These are phyloP conservation scores for Chytridium lagenaria DNA, from an alignment of 371 early-diverging fungal genomes.

Conservation along the genomic window DNA sequence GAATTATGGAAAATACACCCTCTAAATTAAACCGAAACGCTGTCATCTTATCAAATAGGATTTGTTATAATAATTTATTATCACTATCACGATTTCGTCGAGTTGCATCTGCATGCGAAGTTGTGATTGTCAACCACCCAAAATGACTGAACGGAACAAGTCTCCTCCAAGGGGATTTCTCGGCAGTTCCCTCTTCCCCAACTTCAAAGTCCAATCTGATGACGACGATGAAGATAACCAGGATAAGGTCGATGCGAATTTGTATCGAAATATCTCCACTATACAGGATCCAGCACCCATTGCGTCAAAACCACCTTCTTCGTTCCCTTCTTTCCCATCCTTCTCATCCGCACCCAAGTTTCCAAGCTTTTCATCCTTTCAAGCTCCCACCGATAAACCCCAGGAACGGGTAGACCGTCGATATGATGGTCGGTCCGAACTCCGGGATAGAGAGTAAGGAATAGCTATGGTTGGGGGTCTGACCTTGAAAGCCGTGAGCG, in stretches of 20 bases:
- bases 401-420: too few relatives aligned
- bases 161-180: slow-evolving; percentile 25
- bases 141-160: slow-evolving; percentile 4
- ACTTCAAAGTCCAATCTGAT: slow-evolving; percentile 14
- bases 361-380: slow-evolving; percentile 25
- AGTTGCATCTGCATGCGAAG: not conserved
- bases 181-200: slow-evolving; percentile 34
- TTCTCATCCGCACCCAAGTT: slow-evolving; percentile 23
- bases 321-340: slow-evolving; percentile 28
- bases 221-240: slow-evolving; percentile 20
- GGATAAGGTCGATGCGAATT: slow-evolving; percentile 3
- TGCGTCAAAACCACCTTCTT: not conserved
- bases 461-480: not conserved
- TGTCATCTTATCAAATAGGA: too few relatives aligned
- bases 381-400: too few relatives aligned
- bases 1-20: not conserved
- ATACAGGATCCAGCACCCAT: not conserved
- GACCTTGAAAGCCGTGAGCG: not conserved
- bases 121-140: not conserved
- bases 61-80: too few relatives aligned
- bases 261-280: not conserved
- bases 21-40: too few relatives aligned
- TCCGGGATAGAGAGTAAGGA: too few relatives aligned
- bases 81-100: too few relatives aligned
- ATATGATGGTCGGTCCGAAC: too few relatives aligned